A percentile compares a stretch with the other conserved stretches of the same genome.
phyloP scores from a whole-genome alignment of 108 stramenopile genomes.

The Nannochloropsis oceanica region DNA sequence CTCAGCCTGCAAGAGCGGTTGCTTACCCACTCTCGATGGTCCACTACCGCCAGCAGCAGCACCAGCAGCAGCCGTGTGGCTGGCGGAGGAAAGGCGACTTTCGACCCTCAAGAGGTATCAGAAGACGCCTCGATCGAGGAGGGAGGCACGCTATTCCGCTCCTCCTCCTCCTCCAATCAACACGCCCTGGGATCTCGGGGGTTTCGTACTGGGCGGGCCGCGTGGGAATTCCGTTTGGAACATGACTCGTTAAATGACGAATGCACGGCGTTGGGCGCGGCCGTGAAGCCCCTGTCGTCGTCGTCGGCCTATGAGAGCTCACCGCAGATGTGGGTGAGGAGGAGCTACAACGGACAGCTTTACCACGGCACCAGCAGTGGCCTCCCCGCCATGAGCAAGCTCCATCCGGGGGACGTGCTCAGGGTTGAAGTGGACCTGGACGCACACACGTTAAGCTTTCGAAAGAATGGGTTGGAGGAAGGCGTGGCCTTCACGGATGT shows the following conservation, averaged over 20 bases:
- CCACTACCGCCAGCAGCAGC: neutral
- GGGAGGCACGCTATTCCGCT: neutral
- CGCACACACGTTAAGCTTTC: conserved; percentile 2
- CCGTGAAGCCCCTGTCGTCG: neutral
- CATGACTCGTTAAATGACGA: neutral
- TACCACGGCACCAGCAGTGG: conserved; percentile 12
- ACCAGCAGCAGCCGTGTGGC: neutral
- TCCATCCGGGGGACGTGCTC: conserved; percentile 23
- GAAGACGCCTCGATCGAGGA: neutral
- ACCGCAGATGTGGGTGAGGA: conserved; percentile 13
- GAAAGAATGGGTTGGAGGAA: conserved; percentile 16
- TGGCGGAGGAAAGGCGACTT: neutral
- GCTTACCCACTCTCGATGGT: neutral
- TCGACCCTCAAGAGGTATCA: neutral
- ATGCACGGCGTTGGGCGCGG: neutral
- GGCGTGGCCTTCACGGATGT: conserved; percentile 23
- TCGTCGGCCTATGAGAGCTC: conserved; percentile 7
- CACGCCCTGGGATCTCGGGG: neutral
- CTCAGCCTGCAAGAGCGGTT: neutral
- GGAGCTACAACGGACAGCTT: conserved; percentile 27
- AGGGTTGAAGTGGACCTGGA: conserved; percentile 21
- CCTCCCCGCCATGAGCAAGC: neutral
- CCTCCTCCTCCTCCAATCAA: neutral
- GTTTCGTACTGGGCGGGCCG: neutral
- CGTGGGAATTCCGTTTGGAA: neutral